A percentile compares a stretch with the other conserved stretches of the same genome.
These are phyloP conservation scores for Calonectria pauciramosa DNA, from an alignment of 2,329 filamentous ascomycete genomes.

Conservation along the genomic window DNA sequence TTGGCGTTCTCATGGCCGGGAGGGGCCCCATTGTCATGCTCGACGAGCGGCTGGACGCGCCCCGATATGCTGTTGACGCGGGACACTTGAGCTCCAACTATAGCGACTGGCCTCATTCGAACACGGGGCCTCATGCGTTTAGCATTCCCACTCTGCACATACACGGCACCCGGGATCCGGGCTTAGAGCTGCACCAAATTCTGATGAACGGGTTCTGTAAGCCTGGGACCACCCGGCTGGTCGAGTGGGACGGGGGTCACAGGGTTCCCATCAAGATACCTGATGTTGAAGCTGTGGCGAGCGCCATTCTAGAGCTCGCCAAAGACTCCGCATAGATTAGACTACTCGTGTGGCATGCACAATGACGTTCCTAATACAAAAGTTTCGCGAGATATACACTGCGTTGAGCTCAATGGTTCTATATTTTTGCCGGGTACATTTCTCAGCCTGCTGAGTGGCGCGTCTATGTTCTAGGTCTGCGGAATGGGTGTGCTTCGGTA, in stretches of 20 bases:
- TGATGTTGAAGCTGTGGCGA: conserved; percentile 68
- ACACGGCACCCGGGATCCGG: conserved; percentile 70
- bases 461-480: conserved; percentile 33
- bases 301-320: conserved; percentile 43
- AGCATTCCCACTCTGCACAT: conserved; percentile 53
- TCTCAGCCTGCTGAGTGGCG: conserved; percentile 6
- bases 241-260: conserved; percentile 83
- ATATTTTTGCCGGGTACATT: background rate
- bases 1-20: conserved; percentile 54
- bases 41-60: conserved; percentile 63
- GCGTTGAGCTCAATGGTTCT: background rate
- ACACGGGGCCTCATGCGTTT: conserved; percentile 54
- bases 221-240: conserved; percentile 63
- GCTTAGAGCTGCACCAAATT: conserved; percentile 63
- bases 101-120: conserved; percentile 61
- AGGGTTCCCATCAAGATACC: conserved; percentile 76
- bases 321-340: background rate
- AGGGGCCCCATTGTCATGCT: conserved; percentile 49
- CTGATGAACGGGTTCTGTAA: conserved; percentile 73
- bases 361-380: background rate
- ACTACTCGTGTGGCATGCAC: background rate
- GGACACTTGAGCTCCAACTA: conserved; percentile 41
- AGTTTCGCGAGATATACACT: background rate
- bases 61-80: conserved; percentile 55
- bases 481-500: conserved; percentile 65